Conservation (phyloP, 2,329 filamentous ascomycete genomes). For the Dendrostoma leiphaemia region DNA sequence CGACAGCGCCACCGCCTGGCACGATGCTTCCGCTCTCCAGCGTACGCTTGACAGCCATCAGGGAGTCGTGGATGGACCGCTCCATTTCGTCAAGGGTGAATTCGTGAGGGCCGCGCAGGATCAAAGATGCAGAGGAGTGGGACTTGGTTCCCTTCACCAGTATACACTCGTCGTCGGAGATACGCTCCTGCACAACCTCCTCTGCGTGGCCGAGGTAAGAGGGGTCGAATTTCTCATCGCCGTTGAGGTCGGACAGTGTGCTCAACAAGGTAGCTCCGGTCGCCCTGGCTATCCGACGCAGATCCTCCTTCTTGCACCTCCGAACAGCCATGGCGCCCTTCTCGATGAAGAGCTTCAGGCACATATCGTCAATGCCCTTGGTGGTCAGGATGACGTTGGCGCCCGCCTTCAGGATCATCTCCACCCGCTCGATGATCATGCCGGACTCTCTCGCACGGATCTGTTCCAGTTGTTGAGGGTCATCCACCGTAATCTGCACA, state of each 20-base stretch:
- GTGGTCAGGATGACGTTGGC: slow-evolving; percentile 96
- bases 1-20: slow-evolving; percentile 91
- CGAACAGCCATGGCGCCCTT: slow-evolving; percentile 93
- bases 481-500: slow-evolving; percentile 96
- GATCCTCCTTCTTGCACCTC: slow-evolving; percentile 97
- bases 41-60: slow-evolving; percentile 95
- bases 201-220: slow-evolving; percentile 89
- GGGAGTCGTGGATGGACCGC: slow-evolving; percentile 92
- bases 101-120: slow-evolving; percentile 93
- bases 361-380: slow-evolving; percentile 97
- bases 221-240: slow-evolving; percentile 93
- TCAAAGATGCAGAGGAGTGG: slow-evolving; percentile 91
- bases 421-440: slow-evolving; percentile 89
- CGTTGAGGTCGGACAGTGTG: slow-evolving; percentile 93
- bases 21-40: slow-evolving; percentile 96
- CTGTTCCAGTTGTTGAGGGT: slow-evolving; percentile 95
- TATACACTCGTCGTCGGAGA: slow-evolving; percentile 98
- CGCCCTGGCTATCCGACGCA: slow-evolving; percentile 91
- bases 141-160: slow-evolving; percentile 93
- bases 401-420: slow-evolving; percentile 96
- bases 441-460: slow-evolving; percentile 90
- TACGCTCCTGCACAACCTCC: slow-evolving; percentile 96
- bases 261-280: slow-evolving; percentile 91
- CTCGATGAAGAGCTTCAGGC: slow-evolving; percentile 92
- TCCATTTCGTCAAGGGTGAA: slow-evolving; percentile 99